phyloP scores from a whole-genome alignment of 331 rosid species.

The Rosa hybrid region DNA sequence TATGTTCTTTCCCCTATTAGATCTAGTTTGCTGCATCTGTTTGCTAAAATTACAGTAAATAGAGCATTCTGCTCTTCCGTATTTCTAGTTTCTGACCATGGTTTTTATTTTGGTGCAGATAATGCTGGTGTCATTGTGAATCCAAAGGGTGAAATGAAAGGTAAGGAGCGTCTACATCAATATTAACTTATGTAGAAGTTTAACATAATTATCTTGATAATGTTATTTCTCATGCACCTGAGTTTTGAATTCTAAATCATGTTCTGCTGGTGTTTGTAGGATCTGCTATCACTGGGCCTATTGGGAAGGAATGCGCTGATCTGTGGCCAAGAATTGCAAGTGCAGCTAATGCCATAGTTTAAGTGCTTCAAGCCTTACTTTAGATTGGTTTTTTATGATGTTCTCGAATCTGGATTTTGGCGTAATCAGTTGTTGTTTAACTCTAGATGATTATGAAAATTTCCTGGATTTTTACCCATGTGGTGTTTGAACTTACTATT shows the following conservation, averaged over 20 bases:
- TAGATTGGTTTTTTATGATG: too few relatives aligned
- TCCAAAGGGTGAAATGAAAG: conserved; percentile 55
- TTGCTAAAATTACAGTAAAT: neutral
- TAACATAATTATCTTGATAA: neutral
- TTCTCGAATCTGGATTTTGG: neutral
- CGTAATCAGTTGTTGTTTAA: too few relatives aligned
- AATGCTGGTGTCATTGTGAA: conserved; percentile 55
- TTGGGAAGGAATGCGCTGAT: conserved; percentile 56
- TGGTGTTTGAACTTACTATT: too few relatives aligned
- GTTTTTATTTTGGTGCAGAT: conserved; percentile 24
- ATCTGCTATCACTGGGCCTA: conserved; percentile 52
- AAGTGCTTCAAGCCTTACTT: neutral
- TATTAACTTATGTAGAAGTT: neutral
- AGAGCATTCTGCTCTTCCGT: neutral
- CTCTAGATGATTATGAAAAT: too few relatives aligned
- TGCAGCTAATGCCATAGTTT: conserved; percentile 53
- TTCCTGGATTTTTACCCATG: too few relatives aligned
- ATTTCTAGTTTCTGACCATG: neutral
- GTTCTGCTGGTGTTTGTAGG: conserved; percentile 22
- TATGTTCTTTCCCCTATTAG: too few relatives aligned
- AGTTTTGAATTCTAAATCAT: neutral
- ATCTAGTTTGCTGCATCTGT: neutral
- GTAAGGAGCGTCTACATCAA: conserved; percentile 3
- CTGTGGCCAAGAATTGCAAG: conserved; percentile 54
- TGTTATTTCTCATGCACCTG: neutral